Conservation (phyloP, 257 asterid genomes). For the Solanum boliviense region DNA sequence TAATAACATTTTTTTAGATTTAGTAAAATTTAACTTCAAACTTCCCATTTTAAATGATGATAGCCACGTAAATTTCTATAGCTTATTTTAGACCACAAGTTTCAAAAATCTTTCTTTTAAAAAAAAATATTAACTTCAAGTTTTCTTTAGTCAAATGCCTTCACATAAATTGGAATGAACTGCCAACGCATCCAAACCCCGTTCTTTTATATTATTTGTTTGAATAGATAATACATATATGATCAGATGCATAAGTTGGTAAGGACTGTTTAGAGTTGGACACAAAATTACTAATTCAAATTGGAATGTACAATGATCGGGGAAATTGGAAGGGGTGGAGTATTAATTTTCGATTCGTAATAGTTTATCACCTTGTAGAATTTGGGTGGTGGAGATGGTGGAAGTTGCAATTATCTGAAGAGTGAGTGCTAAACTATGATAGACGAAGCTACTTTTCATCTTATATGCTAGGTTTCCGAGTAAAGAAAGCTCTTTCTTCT, state of each 20-base stretch:
- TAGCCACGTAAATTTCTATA: background rate
- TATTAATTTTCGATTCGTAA: background rate
- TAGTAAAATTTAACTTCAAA: background rate
- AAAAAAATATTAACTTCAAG: background rate
- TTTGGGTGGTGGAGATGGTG: background rate
- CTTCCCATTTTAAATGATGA: background rate
- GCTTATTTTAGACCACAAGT: background rate
- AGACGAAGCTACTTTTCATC: background rate
- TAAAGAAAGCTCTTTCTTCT: background rate
- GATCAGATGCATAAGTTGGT: too few species aligned
- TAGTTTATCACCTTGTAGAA: background rate
- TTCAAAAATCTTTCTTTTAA: background rate
- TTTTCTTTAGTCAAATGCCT: background rate
- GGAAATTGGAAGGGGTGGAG: background rate
- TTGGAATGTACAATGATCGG: background rate
- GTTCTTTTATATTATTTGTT: too few species aligned
- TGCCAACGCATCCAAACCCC: background rate
- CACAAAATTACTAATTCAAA: background rate
- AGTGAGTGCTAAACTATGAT: background rate
- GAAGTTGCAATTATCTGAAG: background rate
- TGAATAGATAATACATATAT: too few species aligned
- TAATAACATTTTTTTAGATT: too few species aligned
- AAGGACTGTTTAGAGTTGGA: too few species aligned
- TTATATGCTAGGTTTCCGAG: background rate
- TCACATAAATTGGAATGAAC: background rate